phyloP scores from a whole-genome alignment of 1,284 basidiomycete species.

The Vanrija sp. region DNA sequence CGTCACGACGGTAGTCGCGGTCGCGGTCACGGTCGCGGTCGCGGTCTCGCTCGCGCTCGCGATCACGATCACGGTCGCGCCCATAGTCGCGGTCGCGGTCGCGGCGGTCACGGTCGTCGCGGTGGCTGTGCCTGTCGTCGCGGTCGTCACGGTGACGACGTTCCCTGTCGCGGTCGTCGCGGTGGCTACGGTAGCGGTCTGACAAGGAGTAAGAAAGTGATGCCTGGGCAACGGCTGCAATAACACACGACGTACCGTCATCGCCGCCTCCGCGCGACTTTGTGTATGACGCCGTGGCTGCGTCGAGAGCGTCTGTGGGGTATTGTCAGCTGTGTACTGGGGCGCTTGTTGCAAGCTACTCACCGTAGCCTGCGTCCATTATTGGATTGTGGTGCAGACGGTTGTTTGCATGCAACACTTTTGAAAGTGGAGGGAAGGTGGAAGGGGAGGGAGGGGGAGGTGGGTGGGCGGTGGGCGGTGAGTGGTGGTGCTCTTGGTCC shows the following conservation, averaged over 20 bases:
- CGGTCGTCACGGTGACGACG: conserved; percentile 8
- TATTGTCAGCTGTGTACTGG: not conserved
- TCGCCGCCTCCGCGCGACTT: conserved; percentile 12
- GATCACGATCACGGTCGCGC: conserved; percentile 4
- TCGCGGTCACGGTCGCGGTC: conserved; percentile 11
- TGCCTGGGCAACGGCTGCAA: not conserved
- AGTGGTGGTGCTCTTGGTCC: not conserved
- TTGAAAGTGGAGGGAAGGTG: too few species aligned
- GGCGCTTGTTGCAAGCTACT: not conserved
- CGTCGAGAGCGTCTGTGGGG: conserved; percentile 24
- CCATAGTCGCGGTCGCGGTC: conserved; percentile 8
- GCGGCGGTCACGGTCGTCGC: conserved; percentile 4
- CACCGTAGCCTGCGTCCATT: conserved; percentile 37
- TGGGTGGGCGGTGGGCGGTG: not conserved
- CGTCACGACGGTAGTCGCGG: conserved; percentile 9
- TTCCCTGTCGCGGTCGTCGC: conserved; percentile 11
- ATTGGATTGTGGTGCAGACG: not conserved
- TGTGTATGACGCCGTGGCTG: conserved; percentile 28
- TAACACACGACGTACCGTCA: conserved; percentile 14
- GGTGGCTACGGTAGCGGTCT: conserved; percentile 21
- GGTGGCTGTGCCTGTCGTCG: conserved; percentile 3
- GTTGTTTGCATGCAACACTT: too few species aligned
- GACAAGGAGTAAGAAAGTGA: not conserved
- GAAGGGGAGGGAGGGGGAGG: too few species aligned
- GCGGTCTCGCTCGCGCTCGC: not conserved